Base-by-base conservation (phyloP, 441 rosid genomes). In the Populus hybrid region DNA sequence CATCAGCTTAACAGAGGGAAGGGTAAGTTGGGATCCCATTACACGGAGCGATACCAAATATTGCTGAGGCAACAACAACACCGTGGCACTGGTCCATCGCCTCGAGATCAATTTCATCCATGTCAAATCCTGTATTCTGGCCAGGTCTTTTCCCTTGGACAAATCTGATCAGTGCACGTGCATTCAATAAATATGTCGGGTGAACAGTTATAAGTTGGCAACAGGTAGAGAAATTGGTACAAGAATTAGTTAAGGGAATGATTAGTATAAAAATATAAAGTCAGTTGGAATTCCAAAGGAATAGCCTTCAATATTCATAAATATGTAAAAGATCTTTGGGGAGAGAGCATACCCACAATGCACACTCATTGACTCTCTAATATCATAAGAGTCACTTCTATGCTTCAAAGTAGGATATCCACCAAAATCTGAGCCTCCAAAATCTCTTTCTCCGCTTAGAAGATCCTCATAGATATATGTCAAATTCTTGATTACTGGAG, bases 381-480 rank as follows among this genome's bases (percentile, higher is more conserved):
- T 84, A 73, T 92, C 87, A 83, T 85, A 92, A 77, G 95, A 92
- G 74, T 91, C 94, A 77, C 78, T 87, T 85, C 98, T 88, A 70
- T 91, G 89, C 73, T 81, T 84, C 78, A 93, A 76, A 80, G 96
- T 87, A 78, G 97, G 94, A 84, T 87, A 94, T 63, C 98, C 98
- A 78, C 98, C 96, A 81, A 94, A 94, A 26, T 91, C 93, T 0
- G 97, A 94, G 70, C 98, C 97, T 81, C 98, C 97, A 77, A 91
- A 92, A 80, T 87, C 93, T 36, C 84, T 83, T 14, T 85, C 83
- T 79, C 81, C 90, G 74, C 81, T 88, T 64, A 83, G 70, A 14
- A 87, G 85, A 77, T 91, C 91, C 84, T 91, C 95, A 57, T 83
- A 80, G 70, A 92, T 83, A 76, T 90, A 94, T 6, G 93, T 85